Evolutionary conservation across 345 rosid genomes (phyloP), one percentile per base, ranked within the genome.

Genomic region (Boechera divaricarpa): DNA sequence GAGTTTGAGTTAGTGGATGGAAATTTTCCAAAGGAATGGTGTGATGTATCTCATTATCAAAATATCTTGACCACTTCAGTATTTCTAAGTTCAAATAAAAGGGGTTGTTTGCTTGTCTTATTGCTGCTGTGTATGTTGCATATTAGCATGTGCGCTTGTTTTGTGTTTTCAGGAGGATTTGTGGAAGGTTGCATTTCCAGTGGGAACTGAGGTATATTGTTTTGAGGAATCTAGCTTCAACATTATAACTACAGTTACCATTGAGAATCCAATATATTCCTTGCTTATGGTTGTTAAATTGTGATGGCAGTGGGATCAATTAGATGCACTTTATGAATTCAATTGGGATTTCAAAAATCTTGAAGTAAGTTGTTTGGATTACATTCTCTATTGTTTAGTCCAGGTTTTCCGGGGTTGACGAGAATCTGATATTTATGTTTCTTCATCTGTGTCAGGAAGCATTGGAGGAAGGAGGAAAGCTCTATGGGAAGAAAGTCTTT

Each of bases 341-440:
- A 96, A 86, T 59, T 91, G 98, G 98, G 72, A 89, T 76, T 96
- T 96, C 81, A 78, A 90, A 21, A 89, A 91, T 79, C 91, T 96
- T 38, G 98, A 96, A 81, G 99, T 93, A 81, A 86, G 96, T 86
- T 70, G 45, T 64, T 59, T 24, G 47, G 53, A 28, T n/a, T 41
- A 11, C 38, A 54, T 28, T 60, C 33, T 28, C 61, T 59, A n/a
- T 63, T 71, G 18, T 33, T 79, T 10, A 56, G 54, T 45, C 5
- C 15, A 48, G 26, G 24, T 52, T 12, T 49, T 61, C 12, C 10
- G 10, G 59, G 57, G 75, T 63, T 69, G 35, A 21, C 31, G 5
- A 59, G 81, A 45, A 62, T 32, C 60, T 76, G 67, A 63, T 45
- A 60, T 57, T 9, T 57, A 9, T 41, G 48, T 38, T 73, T 77